Percentiles rank a stretch among this genome's conserved stretches.
Conservation (phyloP, 441 rosid genomes). For the Aleurites moluccanus region DNA sequence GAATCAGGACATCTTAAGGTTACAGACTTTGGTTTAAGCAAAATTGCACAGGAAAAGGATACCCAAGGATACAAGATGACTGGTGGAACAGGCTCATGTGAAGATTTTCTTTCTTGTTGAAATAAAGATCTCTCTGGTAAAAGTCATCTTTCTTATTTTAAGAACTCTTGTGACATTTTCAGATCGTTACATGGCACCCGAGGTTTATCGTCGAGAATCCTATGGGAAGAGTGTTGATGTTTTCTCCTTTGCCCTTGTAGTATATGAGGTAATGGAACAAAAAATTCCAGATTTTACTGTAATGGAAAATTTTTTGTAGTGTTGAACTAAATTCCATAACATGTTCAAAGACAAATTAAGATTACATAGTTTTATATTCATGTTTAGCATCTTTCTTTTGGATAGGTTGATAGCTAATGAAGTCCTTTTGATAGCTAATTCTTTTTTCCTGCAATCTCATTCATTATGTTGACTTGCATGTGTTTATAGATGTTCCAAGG, state of each 20-base stretch:
- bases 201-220: constrained; percentile 68
- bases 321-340: background rate
- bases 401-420: constrained; percentile 1
- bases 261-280: constrained; percentile 45
- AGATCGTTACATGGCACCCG: constrained; percentile 79
- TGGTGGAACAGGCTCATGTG: constrained; percentile 66
- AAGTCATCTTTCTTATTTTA: background rate
- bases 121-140: background rate
- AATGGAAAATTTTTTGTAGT: background rate
- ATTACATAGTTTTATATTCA: background rate
- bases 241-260: constrained; percentile 58
- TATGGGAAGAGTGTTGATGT: constrained; percentile 70
- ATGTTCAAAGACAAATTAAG: background rate
- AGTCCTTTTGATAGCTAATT: too few species aligned
- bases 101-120: constrained; percentile 12
- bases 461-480: constrained; percentile 9
- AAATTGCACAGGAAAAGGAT: constrained; percentile 59
- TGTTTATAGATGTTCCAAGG: constrained; percentile 54
- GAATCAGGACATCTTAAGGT: constrained; percentile 69
- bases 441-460: background rate
- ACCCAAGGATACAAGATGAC: constrained; percentile 55
- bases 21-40: constrained; percentile 69
- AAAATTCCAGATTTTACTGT: background rate
- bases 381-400: background rate
- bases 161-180: constrained; percentile 15